Conservation (phyloP, 345 rosid genomes). For the Reutealis trisperma region DNA sequence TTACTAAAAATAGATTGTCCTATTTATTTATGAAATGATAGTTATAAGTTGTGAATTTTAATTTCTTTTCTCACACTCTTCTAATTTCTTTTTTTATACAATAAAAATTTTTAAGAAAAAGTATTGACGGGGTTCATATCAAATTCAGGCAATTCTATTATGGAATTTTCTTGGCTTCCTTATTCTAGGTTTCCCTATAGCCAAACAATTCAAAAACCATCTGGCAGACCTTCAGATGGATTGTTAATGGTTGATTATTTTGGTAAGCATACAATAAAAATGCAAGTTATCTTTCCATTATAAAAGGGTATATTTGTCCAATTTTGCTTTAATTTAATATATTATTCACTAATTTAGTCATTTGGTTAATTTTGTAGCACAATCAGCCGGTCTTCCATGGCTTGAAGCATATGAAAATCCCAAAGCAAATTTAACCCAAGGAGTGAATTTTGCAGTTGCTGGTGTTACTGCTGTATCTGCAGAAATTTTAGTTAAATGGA, state of each 20-base stretch:
- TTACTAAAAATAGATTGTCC: too few relatives aligned
- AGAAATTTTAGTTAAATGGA: not conserved
- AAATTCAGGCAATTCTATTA: slow-evolving; percentile 20
- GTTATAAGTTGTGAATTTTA: too few relatives aligned
- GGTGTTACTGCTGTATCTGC: not conserved
- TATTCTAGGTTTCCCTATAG: slow-evolving; percentile 28
- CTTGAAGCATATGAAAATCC: not conserved
- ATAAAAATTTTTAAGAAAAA: too few relatives aligned
- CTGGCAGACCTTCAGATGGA: slow-evolving; percentile 35
- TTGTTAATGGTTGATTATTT: slow-evolving; percentile 28
- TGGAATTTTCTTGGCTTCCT: not conserved
- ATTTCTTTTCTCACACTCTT: too few relatives aligned
- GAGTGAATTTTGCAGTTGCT: slow-evolving; percentile 15
- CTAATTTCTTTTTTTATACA: too few relatives aligned
- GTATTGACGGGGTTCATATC: slow-evolving; percentile 6
- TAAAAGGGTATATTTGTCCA: too few relatives aligned
- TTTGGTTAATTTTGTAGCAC: slow-evolving; percentile 5
- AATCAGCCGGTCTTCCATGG: slow-evolving; percentile 13
- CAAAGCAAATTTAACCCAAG: not conserved
- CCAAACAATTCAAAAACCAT: slow-evolving; percentile 7
- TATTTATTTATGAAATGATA: too few relatives aligned
- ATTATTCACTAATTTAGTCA: too few relatives aligned
- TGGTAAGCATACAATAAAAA: not conserved
- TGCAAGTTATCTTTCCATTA: too few relatives aligned
- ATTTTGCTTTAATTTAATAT: too few relatives aligned